phyloP scores from a whole-genome alignment of 805 yeast genomes.

The Metschnikowia corniflorae region DNA sequence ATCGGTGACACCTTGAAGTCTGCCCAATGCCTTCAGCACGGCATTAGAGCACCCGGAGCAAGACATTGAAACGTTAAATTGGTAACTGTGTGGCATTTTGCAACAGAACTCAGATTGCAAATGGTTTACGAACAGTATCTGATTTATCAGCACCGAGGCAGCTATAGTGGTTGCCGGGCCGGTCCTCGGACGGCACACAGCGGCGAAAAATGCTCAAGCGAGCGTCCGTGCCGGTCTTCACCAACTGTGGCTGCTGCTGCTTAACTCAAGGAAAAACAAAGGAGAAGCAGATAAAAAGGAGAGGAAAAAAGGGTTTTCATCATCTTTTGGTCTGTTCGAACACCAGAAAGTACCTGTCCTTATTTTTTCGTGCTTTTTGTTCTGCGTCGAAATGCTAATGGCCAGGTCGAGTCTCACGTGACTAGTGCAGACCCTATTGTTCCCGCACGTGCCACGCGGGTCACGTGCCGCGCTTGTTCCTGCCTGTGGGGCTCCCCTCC shows the following conservation, averaged over 20 bases:
- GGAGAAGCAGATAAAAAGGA: not conserved
- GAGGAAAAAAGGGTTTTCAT: no score
- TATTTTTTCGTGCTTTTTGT: no score
- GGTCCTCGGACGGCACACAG: conserved; percentile 1
- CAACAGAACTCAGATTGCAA: no score
- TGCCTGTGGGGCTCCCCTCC: no score
- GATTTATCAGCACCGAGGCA: not conserved
- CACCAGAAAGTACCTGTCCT: no score
- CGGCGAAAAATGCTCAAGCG: not conserved
- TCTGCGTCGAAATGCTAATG: no score
- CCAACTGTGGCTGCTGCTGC: not conserved
- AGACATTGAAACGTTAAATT: conserved; percentile 78
- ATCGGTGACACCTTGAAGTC: conserved; percentile 68
- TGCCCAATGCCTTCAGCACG: conserved; percentile 68
- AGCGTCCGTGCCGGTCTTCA: not conserved
- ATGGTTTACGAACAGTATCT: no score
- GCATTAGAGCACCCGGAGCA: conserved; percentile 90
- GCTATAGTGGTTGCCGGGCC: conserved; percentile 4
- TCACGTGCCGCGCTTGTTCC: no score
- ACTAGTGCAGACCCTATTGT: no score
- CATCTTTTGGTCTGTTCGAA: no score
- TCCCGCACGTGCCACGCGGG: no score
- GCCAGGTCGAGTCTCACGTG: no score
- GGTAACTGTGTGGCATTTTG: conserved; percentile 45
- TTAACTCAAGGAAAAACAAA: not conserved